Evolutionary conservation across 2,329 filamentous ascomycete genomes (phyloP).

Genomic region (Hymenoscyphus linearis): DNA sequence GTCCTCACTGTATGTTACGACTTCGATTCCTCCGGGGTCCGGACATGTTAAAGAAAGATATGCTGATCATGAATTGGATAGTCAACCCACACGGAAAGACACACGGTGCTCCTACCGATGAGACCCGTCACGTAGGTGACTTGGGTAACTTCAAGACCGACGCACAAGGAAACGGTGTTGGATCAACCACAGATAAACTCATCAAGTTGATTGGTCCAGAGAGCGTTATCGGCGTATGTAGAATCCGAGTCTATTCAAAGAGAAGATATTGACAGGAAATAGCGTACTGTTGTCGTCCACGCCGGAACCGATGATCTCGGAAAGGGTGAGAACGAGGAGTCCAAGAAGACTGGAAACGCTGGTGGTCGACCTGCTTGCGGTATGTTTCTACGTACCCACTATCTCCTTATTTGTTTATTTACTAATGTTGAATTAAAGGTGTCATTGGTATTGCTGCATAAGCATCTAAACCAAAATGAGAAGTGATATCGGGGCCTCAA

Average conservation of each 20-base stretch:
- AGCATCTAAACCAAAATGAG: conserved; percentile 17
- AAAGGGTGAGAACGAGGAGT: conserved; percentile 86
- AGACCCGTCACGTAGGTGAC: conserved; percentile 90
- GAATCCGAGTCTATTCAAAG: not conserved
- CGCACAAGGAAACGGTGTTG: conserved; percentile 82
- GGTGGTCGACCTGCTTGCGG: conserved; percentile 91
- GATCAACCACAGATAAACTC: conserved; percentile 70
- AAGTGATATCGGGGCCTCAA: not conserved
- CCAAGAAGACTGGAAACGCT: conserved; percentile 97
- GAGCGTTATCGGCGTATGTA: conserved; percentile 82
- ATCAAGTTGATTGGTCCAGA: conserved; percentile 95
- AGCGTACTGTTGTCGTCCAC: conserved; percentile 95
- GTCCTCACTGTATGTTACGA: conserved; percentile 79
- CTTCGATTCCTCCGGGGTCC: not conserved
- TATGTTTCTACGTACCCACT: conserved; percentile 42
- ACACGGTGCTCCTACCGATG: conserved; percentile 82
- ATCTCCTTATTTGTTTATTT: not conserved
- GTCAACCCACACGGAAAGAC: conserved; percentile 94
- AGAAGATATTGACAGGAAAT: conserved; percentile 21
- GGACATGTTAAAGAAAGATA: conserved; percentile 10
- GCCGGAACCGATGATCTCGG: conserved; percentile 95
- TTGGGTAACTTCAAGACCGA: conserved; percentile 97
- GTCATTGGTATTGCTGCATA: conserved; percentile 86
- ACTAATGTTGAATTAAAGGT: conserved; percentile 41
- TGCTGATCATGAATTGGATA: conserved; percentile 35